A percentile compares a stretch with the other conserved stretches of the same genome.
Conservation (phyloP, 768 basidiomycete genomes). For the Candolleomyces efflorescens region DNA sequence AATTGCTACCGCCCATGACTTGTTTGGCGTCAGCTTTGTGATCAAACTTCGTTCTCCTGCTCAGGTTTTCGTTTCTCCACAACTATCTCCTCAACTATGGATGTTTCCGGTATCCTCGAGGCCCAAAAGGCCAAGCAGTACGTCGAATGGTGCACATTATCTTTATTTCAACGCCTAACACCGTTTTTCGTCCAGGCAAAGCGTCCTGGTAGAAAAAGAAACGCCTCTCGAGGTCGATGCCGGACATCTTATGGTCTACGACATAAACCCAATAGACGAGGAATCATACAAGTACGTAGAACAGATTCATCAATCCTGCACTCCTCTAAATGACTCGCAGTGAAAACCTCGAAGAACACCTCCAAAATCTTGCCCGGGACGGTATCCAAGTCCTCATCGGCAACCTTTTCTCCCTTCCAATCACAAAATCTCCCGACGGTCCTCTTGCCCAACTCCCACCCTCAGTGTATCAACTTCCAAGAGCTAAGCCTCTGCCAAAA, state of each 20-base stretch:
- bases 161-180: neutral
- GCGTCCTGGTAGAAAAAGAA: constrained; percentile 71
- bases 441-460: constrained; percentile 79
- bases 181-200: constrained; percentile 43
- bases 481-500: constrained; percentile 90
- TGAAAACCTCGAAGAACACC: constrained; percentile 74
- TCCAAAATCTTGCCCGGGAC: constrained; percentile 74
- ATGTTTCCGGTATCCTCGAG: constrained; percentile 77
- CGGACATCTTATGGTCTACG: constrained; percentile 81
- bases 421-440: constrained; percentile 68
- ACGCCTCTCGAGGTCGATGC: constrained; percentile 77
- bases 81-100: constrained; percentile 43
- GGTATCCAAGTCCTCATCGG: constrained; percentile 79
- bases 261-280: constrained; percentile 81
- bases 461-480: constrained; percentile 73
- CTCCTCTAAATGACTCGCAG: constrained; percentile 31
- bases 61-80: constrained; percentile 8
- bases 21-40: constrained; percentile 9
- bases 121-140: constrained; percentile 71
- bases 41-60: constrained; percentile 19
- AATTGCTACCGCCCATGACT: neutral
- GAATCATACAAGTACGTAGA: constrained; percentile 72
- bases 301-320: neutral
- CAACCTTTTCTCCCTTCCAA: constrained; percentile 80
- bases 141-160: constrained; percentile 21